phyloP scores from a whole-genome alignment of 2,329 filamentous ascomycete genomes.

The Penicillium sp. region DNA sequence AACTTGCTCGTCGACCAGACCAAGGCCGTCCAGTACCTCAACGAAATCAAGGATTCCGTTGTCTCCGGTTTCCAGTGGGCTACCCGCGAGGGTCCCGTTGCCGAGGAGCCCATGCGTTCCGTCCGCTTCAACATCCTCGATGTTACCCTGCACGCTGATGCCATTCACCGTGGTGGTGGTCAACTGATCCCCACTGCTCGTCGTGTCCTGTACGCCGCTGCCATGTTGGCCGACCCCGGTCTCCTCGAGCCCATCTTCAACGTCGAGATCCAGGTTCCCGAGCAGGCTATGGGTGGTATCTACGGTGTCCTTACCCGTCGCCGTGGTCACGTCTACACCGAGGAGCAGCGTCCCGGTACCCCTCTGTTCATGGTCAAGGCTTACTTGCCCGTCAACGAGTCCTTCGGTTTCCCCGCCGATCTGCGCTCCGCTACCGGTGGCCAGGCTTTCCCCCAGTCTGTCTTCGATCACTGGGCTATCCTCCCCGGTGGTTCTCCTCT shows the following conservation, averaged over 20 bases:
- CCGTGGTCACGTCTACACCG: slow-evolving; percentile 98
- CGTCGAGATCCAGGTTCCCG: slow-evolving; percentile 98
- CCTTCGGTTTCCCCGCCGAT: slow-evolving; percentile 98
- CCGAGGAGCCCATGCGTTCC: slow-evolving; percentile 96
- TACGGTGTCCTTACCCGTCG: slow-evolving; percentile 97
- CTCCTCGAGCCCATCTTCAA: slow-evolving; percentile 97
- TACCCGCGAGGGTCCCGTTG: slow-evolving; percentile 92
- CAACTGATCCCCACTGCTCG: slow-evolving; percentile 97
- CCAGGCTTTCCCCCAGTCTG: slow-evolving; percentile 97
- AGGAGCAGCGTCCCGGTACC: slow-evolving; percentile 97
- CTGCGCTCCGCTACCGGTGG: slow-evolving; percentile 89
- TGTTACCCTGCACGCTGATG: slow-evolving; percentile 99
- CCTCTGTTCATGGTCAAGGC: slow-evolving; percentile 99
- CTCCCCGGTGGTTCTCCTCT: slow-evolving; percentile 91
- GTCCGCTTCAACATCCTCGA: slow-evolving; percentile 99
- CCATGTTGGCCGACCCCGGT: slow-evolving; percentile 85
- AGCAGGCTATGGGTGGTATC: slow-evolving; percentile 99
- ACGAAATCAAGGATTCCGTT: slow-evolving; percentile 99
- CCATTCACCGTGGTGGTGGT: slow-evolving; percentile 98
- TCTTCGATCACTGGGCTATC: slow-evolving; percentile 99
- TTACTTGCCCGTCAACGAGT: slow-evolving; percentile 94
- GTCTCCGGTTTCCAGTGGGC: slow-evolving; percentile 99
- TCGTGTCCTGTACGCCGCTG: slow-evolving; percentile 92
- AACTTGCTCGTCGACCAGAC: slow-evolving; percentile 99
- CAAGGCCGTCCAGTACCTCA: slow-evolving; percentile 99